Evolutionary conservation across 2,329 filamentous ascomycete genomes (phyloP).

Genomic region (Cytospora paraplurivora): DNA sequence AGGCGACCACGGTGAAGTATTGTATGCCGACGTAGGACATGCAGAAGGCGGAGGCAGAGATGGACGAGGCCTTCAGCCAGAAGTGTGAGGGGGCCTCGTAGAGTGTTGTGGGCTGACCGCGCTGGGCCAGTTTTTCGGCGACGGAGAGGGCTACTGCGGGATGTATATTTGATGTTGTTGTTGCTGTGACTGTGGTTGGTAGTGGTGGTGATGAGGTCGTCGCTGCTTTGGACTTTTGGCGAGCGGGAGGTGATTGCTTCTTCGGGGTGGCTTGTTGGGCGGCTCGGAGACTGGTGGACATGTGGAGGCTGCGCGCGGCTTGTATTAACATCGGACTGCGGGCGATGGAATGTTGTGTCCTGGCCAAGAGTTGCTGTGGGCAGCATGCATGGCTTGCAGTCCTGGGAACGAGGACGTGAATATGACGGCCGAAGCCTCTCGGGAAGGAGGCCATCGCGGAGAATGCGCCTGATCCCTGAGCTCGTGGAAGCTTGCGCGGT

Average conservation of each 20-base stretch:
- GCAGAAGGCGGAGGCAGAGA: constrained; percentile 56
- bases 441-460: constrained; percentile 41
- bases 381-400: constrained; percentile 26
- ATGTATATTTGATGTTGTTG: neutral
- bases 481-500: neutral
- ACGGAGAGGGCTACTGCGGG: constrained; percentile 39
- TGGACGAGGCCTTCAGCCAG: constrained; percentile 62
- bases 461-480: constrained; percentile 5
- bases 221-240: neutral
- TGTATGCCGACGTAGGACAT: constrained; percentile 54
- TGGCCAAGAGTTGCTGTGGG: constrained; percentile 19
- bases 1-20: constrained; percentile 51
- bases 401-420: constrained; percentile 32
- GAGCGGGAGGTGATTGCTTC: constrained; percentile 1
- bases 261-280: constrained; percentile 11
- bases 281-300: constrained; percentile 21
- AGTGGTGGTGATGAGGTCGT: neutral
- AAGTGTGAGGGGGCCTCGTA: constrained; percentile 68
- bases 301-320: constrained; percentile 25
- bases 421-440: constrained; percentile 34
- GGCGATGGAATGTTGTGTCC: constrained; percentile 6
- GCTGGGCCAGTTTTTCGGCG: constrained; percentile 57
- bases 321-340: constrained; percentile 13
- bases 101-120: constrained; percentile 58
- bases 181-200: neutral